phyloP scores from a whole-genome alignment of 306 rosid species.

The Cucumis melo region DNA sequence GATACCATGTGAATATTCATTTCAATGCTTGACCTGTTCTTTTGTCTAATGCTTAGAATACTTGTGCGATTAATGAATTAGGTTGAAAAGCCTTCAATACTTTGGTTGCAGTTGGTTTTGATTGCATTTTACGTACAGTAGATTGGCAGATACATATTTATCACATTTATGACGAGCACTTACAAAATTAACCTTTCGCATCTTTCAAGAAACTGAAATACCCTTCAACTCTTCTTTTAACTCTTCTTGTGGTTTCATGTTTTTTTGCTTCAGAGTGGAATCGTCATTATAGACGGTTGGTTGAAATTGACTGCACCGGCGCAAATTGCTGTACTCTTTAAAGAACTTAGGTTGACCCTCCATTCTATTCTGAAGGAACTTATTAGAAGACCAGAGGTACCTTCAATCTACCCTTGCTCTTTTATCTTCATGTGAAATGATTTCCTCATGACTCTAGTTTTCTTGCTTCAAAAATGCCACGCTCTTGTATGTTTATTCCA shows the following conservation, averaged over 20 bases:
- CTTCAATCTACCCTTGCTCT: conserved; percentile 7
- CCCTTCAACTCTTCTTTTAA: neutral
- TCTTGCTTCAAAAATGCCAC: neutral
- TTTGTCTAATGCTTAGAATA: neutral
- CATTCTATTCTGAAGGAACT: conserved; percentile 71
- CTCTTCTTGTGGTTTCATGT: neutral
- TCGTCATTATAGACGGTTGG: conserved; percentile 82
- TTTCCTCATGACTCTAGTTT: neutral
- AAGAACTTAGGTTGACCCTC: conserved; percentile 69
- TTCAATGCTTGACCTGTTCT: neutral
- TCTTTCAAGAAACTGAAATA: neutral
- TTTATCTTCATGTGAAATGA: neutral
- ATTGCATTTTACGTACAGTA: neutral
- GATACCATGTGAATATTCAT: neutral
- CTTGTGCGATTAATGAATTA: neutral
- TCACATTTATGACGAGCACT: neutral
- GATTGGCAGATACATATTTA: neutral
- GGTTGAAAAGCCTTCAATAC: neutral
- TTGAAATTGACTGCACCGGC: conserved; percentile 88
- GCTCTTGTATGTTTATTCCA: neutral
- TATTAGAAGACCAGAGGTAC: conserved; percentile 78
- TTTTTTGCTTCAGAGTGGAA: conserved; percentile 44
- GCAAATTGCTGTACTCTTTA: conserved; percentile 87
- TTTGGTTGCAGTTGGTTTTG: neutral
- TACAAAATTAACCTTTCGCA: neutral